Conservation (phyloP, 2,329 filamentous ascomycete genomes). For the Trichoderma oligosporum region DNA sequence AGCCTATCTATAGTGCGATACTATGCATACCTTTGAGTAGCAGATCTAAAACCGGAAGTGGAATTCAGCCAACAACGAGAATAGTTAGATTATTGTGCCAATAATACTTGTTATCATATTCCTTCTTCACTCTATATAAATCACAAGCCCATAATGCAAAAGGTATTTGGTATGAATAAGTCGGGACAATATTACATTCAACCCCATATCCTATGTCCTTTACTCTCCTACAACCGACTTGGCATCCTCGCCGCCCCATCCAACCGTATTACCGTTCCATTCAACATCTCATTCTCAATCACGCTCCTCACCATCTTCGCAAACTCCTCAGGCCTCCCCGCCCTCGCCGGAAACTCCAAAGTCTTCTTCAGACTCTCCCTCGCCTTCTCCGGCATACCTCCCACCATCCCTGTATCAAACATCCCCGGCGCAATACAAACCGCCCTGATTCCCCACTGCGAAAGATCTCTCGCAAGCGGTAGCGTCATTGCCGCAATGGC, state of each 20-base stretch:
- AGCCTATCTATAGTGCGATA: too few species aligned
- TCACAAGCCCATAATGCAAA: too few species aligned
- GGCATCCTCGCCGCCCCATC: constrained; percentile 4
- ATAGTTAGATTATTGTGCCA: too few species aligned
- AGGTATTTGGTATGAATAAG: too few species aligned
- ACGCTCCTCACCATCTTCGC: not conserved
- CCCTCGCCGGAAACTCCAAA: constrained; percentile 3
- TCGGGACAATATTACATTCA: too few species aligned
- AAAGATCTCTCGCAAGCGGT: not conserved
- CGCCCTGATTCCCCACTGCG: not conserved
- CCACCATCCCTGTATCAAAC: constrained; percentile 7
- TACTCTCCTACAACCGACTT: not conserved
- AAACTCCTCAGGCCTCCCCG: constrained; percentile 11
- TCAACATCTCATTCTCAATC: constrained; percentile 4
- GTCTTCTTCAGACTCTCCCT: constrained; percentile 4
- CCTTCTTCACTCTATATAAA: too few species aligned
- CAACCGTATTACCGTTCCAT: not conserved
- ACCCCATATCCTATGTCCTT: too few species aligned
- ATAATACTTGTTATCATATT: too few species aligned
- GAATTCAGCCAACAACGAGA: too few species aligned
- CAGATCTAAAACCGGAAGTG: too few species aligned
- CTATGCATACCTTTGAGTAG: too few species aligned
- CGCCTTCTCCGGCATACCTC: not conserved
- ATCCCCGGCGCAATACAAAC: constrained; percentile 5
- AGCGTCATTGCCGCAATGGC: not conserved